Conservation (phyloP, 75 land plant species). For the Picea glauca region DNA sequence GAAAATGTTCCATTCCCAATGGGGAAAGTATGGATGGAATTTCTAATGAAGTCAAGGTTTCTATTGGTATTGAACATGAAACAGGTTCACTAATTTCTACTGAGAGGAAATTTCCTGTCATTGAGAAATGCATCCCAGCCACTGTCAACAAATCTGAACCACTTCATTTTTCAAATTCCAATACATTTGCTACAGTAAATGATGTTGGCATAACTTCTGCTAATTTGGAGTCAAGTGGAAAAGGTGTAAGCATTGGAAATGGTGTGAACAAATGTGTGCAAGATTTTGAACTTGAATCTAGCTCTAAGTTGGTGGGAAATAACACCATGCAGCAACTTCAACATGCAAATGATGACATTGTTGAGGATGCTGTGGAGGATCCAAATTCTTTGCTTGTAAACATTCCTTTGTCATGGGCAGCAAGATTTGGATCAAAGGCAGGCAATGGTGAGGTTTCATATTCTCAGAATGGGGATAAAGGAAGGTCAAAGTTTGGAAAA, state of each 20-base stretch:
- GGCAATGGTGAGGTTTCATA: constrained; percentile 9
- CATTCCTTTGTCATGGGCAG: constrained; percentile 40
- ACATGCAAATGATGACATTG: constrained; percentile 9
- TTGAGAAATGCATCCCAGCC: not conserved
- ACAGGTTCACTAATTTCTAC: not conserved
- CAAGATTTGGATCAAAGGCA: constrained; percentile 13
- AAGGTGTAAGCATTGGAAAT: constrained; percentile 1
- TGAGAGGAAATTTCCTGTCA: not conserved
- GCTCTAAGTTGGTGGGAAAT: not conserved
- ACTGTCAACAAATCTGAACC: not conserved
- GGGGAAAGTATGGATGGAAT: not conserved
- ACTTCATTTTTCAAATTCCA: not conserved
- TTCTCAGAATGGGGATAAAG: constrained; percentile 12
- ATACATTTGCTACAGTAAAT: not conserved
- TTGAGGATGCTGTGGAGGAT: constrained; percentile 7
- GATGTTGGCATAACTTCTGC: not conserved
- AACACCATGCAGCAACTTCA: not conserved
- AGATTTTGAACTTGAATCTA: not conserved
- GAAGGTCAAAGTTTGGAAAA: not conserved
- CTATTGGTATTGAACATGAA: not conserved
- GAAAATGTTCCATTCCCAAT: not conserved
- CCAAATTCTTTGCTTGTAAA: not conserved
- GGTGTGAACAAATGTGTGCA: not conserved
- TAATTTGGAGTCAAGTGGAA: not conserved
- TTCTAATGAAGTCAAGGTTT: not conserved